Evolutionary conservation across 2,329 filamentous ascomycete species (phyloP), one percentile per base, ranked within the genome.

Genomic region (Scleromitrula shiraiana): DNA sequence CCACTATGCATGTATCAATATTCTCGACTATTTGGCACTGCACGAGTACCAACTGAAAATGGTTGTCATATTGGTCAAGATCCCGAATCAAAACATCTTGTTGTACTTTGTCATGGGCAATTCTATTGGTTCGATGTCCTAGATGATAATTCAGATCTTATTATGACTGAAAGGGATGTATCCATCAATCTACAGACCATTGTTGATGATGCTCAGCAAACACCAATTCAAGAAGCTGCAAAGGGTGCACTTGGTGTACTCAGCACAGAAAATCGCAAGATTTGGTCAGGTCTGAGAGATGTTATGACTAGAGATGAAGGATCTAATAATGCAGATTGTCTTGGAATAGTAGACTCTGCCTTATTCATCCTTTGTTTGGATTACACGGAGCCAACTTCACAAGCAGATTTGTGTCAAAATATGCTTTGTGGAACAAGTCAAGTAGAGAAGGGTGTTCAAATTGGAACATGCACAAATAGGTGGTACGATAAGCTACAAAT

Each of bases 401-500:
- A 83, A 1, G 83, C 88, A 0, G 85, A 88, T 26, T 77, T 97
- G n/a, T 96, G 90, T 66, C 89, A 88, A 64, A 98, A 97, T 66
- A 97, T 98, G 91, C 84, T 98, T 10, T 97, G 93, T 62, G 93
- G 93, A 37, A 95, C 89, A 0, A 95, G 85, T 58, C 83, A 93
- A 62, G 83, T 97, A 10, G 86, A 95, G 61, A 86, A 85, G 63
- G 93, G 93, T 4, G 87, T 98, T 2, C 93, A 98, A 68, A 89
- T 96, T 37, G 93, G 93, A 24, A 97, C 93, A 2, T 98, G 93
- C 69, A 96, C 91, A 12, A 98, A 98, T 67, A 77, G 93, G 53
- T 98, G 93, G 93, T 98, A 98, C 63, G 93, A 98, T 70, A 98
- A 98, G 71, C 75, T 98, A 40, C 93, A 98, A 64, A 96, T 98